phyloP scores from a whole-genome alignment of 768 basidiomycete genomes.

The Boletus sp. region DNA sequence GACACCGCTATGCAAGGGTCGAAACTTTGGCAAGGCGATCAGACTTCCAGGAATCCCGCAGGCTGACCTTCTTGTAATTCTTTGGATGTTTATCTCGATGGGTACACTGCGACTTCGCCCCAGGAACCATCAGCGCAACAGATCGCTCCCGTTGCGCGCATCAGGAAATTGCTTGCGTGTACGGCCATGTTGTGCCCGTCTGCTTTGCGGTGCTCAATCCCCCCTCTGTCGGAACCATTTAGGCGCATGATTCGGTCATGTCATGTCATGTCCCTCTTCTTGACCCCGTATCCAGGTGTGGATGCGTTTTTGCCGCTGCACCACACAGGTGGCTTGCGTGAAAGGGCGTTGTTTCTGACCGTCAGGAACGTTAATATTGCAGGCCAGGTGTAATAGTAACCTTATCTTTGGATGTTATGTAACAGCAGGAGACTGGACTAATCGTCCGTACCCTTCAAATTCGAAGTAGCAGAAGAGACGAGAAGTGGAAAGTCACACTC shows the following conservation, averaged over 20 bases:
- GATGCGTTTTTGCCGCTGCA: neutral
- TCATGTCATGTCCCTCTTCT: neutral
- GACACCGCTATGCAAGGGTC: neutral
- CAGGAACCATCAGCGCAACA: constrained; percentile 22
- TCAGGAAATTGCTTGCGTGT: neutral
- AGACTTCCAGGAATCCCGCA: constrained; percentile 11
- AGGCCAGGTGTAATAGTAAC: constrained; percentile 22
- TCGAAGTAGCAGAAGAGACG: constrained; percentile 16
- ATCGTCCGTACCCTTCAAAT: constrained; percentile 5
- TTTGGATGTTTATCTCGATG: constrained; percentile 21
- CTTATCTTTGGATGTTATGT: constrained; percentile 26
- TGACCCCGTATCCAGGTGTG: neutral
- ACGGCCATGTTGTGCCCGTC: neutral
- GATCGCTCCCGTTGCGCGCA: constrained; percentile 8
- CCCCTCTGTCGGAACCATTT: neutral
- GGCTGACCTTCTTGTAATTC: constrained; percentile 8
- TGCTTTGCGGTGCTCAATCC: neutral
- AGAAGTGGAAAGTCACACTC: constrained; percentile 22
- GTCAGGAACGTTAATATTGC: constrained; percentile 12
- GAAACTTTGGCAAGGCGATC: constrained; percentile 10
- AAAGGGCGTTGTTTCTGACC: constrained; percentile 4
- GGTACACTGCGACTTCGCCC: constrained; percentile 7
- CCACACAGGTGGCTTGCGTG: neutral
- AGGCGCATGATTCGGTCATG: neutral
- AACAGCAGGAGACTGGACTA: constrained; percentile 12